phyloP scores from a whole-genome alignment of 1,139 yeast species.

The Scheffersomyces cryptocercus region DNA sequence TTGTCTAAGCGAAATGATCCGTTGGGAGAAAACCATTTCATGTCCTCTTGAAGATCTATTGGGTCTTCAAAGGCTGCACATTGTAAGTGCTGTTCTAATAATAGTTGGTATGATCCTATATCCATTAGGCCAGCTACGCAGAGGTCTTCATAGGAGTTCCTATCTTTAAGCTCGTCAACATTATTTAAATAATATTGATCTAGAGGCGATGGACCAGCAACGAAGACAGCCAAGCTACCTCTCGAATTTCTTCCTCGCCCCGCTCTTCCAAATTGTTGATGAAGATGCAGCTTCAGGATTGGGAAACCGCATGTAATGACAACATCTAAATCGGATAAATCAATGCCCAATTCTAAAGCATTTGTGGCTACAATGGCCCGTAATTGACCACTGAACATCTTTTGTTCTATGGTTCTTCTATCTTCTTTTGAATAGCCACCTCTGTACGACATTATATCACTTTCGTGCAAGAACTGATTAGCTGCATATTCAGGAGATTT shows the following conservation, averaged over 20 bases:
- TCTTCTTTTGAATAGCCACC: slow-evolving; percentile 92
- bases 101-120: slow-evolving; percentile 32
- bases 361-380: slow-evolving; percentile 91
- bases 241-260: slow-evolving; percentile 78
- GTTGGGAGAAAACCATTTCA: slow-evolving; percentile 50
- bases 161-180: slow-evolving; percentile 61
- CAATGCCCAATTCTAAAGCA: slow-evolving; percentile 93
- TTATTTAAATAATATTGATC: slow-evolving; percentile 82
- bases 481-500: slow-evolving; percentile 1
- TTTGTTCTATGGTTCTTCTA: slow-evolving; percentile 80
- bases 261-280: slow-evolving; percentile 96
- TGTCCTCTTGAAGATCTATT: slow-evolving; percentile 52
- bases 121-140: slow-evolving; percentile 43
- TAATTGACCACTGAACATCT: slow-evolving; percentile 84
- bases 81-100: slow-evolving; percentile 81
- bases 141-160: slow-evolving; percentile 40
- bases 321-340: slow-evolving; percentile 88
- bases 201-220: slow-evolving; percentile 82
- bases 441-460: slow-evolving; percentile 85
- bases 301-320: slow-evolving; percentile 95
- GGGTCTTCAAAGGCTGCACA: slow-evolving; percentile 93
- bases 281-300: slow-evolving; percentile 76
- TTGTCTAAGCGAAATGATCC: slow-evolving; percentile 16
- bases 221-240: slow-evolving; percentile 68
- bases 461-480: slow-evolving; percentile 18